These are phyloP conservation scores for Pythium dissimile DNA, from an alignment of 352 stramenopile genomes.

Conservation along the genomic window DNA sequence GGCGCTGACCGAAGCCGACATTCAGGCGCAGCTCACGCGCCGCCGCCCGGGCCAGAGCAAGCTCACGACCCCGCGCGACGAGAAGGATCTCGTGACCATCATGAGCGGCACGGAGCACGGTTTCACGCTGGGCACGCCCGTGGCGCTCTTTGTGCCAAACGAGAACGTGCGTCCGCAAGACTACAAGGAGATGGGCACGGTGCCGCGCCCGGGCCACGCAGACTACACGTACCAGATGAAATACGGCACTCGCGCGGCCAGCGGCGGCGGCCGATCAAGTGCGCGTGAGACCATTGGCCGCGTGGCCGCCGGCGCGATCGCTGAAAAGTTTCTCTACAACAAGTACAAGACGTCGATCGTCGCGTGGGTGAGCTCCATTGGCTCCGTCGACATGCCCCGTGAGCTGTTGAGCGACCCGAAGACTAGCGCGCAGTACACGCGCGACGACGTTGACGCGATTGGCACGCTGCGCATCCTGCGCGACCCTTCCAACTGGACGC, in stretches of 20 bases:
- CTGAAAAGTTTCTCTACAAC: constrained; percentile 93
- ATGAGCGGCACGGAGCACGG: constrained; percentile 94
- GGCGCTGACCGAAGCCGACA: constrained; percentile 92
- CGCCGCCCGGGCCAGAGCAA: constrained; percentile 96
- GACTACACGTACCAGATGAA: constrained; percentile 99
- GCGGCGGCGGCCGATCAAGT: constrained; percentile 93
- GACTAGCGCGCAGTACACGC: constrained; percentile 57
- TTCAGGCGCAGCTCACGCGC: constrained; percentile 97
- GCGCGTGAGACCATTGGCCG: constrained; percentile 98
- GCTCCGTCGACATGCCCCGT: constrained; percentile 79
- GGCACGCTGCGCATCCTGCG: constrained; percentile 81
- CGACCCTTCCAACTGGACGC: constrained; percentile 61
- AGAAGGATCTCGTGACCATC: constrained; percentile 97
- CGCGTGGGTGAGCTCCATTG: constrained; percentile 87
- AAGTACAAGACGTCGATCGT: constrained; percentile 91
- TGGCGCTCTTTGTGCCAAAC: constrained; percentile 97
- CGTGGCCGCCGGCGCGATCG: constrained; percentile 95
- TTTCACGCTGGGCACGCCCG: constrained; percentile 94
- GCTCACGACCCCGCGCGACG: constrained; percentile 97
- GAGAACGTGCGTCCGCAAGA: constrained; percentile 96
- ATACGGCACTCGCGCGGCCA: constrained; percentile 97
- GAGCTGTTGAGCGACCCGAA: constrained; percentile 63
- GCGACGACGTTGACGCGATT: constrained; percentile 81
- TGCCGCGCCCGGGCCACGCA: constrained; percentile 92
- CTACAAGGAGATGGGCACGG: constrained; percentile 96